These are phyloP conservation scores for Scenedesmus sp. DNA, from an alignment of 163 green algal species.

Conservation along the genomic window DNA sequence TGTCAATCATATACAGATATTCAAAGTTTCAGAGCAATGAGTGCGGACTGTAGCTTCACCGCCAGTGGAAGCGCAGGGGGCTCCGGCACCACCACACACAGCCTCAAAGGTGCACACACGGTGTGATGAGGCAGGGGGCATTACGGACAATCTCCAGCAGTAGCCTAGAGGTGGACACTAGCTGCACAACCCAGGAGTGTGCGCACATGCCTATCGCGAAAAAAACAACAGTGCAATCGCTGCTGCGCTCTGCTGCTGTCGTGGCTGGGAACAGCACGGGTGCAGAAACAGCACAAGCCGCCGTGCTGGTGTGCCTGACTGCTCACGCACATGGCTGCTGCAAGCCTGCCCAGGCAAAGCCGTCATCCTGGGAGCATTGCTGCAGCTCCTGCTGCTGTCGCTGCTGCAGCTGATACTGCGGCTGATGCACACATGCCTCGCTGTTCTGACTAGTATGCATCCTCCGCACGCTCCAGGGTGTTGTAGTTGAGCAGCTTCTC, in stretches of 20 bases:
- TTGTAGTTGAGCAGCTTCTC: constrained; percentile 99
- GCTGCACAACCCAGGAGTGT: background rate
- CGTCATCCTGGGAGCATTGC: background rate
- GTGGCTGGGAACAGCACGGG: background rate
- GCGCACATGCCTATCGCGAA: background rate
- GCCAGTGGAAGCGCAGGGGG: no score
- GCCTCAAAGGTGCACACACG: no score
- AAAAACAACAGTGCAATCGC: background rate
- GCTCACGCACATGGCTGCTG: background rate
- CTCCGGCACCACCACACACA: no score
- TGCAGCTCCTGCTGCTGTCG: background rate
- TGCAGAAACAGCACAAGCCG: background rate
- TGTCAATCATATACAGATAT: no score
- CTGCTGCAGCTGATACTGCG: background rate
- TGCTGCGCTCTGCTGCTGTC: background rate
- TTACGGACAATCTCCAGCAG: no score
- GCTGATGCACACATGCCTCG: background rate
- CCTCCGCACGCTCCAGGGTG: constrained; percentile 79
- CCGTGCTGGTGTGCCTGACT: background rate
- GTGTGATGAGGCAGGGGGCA: no score
- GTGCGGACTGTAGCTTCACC: no score
- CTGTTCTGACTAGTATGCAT: background rate
- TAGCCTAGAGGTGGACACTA: background rate
- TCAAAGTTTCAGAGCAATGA: no score
- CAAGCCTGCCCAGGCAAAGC: background rate